Conservation (phyloP, 2,329 filamentous ascomycete genomes). For the Raffaelea ambrosiae region DNA sequence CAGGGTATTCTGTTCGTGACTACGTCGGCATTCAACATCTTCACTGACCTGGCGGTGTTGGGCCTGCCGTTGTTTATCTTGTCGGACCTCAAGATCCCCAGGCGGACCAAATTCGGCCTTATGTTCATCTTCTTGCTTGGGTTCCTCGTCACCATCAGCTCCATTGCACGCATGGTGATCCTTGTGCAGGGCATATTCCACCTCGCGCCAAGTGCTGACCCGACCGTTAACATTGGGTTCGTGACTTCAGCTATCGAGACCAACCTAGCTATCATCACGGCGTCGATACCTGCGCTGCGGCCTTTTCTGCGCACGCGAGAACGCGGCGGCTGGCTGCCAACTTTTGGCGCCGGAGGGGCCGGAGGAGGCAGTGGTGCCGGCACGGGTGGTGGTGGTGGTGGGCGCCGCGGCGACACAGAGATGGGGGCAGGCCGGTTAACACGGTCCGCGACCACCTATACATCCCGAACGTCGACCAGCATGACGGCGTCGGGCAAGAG, state of each 20-base stretch:
- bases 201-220: slow-evolving; percentile 11
- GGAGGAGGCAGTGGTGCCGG: slow-evolving; percentile 14
- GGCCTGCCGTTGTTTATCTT: slow-evolving; percentile 27
- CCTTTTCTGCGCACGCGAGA: slow-evolving; percentile 24
- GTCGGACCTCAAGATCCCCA: slow-evolving; percentile 18
- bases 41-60: slow-evolving; percentile 33
- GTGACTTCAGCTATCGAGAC: slow-evolving; percentile 27
- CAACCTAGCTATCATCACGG: slow-evolving; percentile 30
- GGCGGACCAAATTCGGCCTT: slow-evolving; percentile 19
- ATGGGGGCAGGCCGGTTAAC: slow-evolving; percentile 16
- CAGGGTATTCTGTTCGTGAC: slow-evolving; percentile 18
- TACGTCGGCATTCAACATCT: slow-evolving; percentile 28
- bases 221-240: slow-evolving; percentile 24
- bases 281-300: slow-evolving; percentile 15
- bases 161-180: slow-evolving; percentile 22
- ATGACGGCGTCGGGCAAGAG: too few relatives aligned
- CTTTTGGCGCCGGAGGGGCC: slow-evolving; percentile 10
- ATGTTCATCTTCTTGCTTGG: slow-evolving; percentile 21
- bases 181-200: slow-evolving; percentile 15
- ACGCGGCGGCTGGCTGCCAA: slow-evolving; percentile 22
- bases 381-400: slow-evolving; percentile 6
- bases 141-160: slow-evolving; percentile 24
- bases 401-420: slow-evolving; percentile 20
- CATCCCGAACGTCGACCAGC: too few relatives aligned
- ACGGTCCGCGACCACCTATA: too few relatives aligned